Evolutionary conservation across 2,329 filamentous ascomycete species (phyloP).

Genomic region (Alternaria postmessia): DNA sequence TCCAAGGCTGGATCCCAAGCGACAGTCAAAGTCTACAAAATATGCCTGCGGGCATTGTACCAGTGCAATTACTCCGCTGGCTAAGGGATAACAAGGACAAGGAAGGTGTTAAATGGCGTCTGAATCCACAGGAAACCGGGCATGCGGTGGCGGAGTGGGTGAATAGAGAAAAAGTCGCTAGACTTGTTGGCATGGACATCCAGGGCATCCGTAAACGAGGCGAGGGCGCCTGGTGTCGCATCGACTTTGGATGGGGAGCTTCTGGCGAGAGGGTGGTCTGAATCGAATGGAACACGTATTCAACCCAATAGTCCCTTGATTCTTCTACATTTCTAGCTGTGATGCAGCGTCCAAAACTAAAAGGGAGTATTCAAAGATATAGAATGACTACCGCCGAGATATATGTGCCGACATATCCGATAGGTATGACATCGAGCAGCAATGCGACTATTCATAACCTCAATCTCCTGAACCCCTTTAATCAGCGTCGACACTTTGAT

Average conservation of each 20-base stretch:
- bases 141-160: slow-evolving; percentile 47
- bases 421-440: background rate
- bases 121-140: slow-evolving; percentile 30
- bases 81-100: slow-evolving; percentile 43
- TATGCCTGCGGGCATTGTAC: slow-evolving; percentile 47
- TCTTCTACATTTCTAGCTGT: background rate
- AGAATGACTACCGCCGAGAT: no score
- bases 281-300: background rate
- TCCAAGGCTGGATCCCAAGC: slow-evolving; percentile 56
- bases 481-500: background rate
- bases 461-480: background rate
- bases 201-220: slow-evolving; percentile 34
- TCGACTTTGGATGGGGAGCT: slow-evolving; percentile 50
- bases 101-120: slow-evolving; percentile 26
- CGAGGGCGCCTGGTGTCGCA: slow-evolving; percentile 40
- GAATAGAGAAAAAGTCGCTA: slow-evolving; percentile 48
- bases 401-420: background rate
- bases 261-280: slow-evolving; percentile 6
- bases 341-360: background rate
- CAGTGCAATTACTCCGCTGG: slow-evolving; percentile 47
- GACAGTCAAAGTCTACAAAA: slow-evolving; percentile 38
- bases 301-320: background rate
- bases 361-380: background rate
- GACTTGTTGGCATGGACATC: slow-evolving; percentile 44
- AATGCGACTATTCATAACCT: background rate